Base-by-base conservation (phyloP, 2,329 filamentous ascomycete genomes). In the Sclerotinia subarctica region DNA sequence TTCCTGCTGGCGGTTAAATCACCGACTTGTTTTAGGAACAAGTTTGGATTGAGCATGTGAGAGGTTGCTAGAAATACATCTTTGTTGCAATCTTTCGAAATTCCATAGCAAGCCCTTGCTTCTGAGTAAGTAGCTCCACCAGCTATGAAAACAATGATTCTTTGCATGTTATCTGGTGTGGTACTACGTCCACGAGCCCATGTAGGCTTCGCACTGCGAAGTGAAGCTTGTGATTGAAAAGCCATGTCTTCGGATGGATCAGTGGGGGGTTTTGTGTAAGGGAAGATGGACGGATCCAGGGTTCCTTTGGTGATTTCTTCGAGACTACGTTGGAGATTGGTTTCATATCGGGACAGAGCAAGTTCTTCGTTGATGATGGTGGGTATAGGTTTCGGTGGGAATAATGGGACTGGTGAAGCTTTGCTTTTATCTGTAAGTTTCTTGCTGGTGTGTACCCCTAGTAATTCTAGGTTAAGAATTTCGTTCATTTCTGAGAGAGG, bases 81-180 rank as follows among this genome's bases (percentile, higher is more conserved):
- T 72, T 90, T 88, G 64, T 87, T 88, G 58, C 88, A 88, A 62
- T 88, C 82, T 64, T 88, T 85, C 2, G 92, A 90, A 35, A 94
- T 82, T 75, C 97, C 93, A 77, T 98, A 98, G 80, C 95, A 99
- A 17, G 89, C 86, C 38, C 95, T 88, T 44, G 92, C 86, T 80
- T 99, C 95, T 6, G 92, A 93, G 78, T 94, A 97, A 0, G 95
- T 98, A 26, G 95, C 95, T 56, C 95, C 95, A 59, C 95, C 95
- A 1, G 94, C 95, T 85, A 98, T 90, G 78, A 97, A 98, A 21
- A 98, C 89, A 69, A 99, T 91, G 66, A 98, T 85, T 64, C 95
- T 88, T 78, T 99, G 95, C 65, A 90, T 88, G 72, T 94, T 96
- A 77, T 98, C 94, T 69, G 84, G 87, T 69, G 82, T 88, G 38